Conservation (phyloP, 768 basidiomycete genomes). For the Psilocybe cubensis region DNA sequence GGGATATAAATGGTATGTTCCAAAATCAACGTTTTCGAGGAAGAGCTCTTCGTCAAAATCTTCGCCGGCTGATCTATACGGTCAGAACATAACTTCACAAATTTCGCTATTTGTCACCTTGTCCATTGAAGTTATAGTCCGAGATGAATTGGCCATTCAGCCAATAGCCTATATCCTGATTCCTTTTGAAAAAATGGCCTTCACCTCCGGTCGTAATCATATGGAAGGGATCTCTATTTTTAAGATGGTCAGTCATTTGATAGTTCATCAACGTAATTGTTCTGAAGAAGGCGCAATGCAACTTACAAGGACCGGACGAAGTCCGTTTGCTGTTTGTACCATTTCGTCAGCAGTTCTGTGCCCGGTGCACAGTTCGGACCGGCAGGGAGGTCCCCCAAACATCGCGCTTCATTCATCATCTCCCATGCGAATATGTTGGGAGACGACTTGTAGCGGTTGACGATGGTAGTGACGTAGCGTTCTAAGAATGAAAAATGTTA, state of each 20-base stretch:
- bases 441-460: conserved; percentile 53
- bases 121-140: conserved; percentile 62
- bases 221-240: neutral
- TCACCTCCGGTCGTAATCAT: conserved; percentile 60
- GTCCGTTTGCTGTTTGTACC: conserved; percentile 56
- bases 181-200: conserved; percentile 56
- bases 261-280: neutral
- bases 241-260: conserved; percentile 50
- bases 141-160: conserved; percentile 44
- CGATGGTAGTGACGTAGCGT: conserved; percentile 51
- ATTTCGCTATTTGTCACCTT: conserved; percentile 51
- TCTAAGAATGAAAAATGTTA: conserved; percentile 29
- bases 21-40: conserved; percentile 38
- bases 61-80: conserved; percentile 18
- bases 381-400: conserved; percentile 52
- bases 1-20: conserved; percentile 44
- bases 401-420: conserved; percentile 62
- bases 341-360: conserved; percentile 46
- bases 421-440: conserved; percentile 63
- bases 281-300: neutral
- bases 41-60: conserved; percentile 52
- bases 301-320: conserved; percentile 55
- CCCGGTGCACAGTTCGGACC: conserved; percentile 52
- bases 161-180: conserved; percentile 44
- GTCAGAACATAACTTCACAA: neutral